Conservation (phyloP, 306 rosid species). For the Rosa rugosa region DNA sequence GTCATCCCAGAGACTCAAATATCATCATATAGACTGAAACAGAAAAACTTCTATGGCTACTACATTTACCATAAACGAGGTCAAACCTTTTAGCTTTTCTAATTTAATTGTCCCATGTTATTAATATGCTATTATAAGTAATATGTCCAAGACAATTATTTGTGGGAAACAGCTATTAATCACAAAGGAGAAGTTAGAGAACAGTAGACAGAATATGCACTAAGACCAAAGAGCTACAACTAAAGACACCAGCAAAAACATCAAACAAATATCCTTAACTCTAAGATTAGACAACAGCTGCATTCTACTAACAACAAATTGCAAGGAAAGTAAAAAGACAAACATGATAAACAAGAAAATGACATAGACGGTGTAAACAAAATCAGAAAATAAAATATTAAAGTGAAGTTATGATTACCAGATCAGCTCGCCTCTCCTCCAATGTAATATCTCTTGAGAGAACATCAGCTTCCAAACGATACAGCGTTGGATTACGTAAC, state of each 20-base stretch:
- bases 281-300: background rate
- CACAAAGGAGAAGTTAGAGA: background rate
- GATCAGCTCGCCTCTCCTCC: constrained; percentile 92
- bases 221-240: background rate
- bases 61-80: background rate
- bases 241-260: background rate
- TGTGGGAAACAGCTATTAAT: background rate
- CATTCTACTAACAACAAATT: background rate
- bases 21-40: background rate
- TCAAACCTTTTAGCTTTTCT: background rate
- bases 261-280: background rate
- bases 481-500: constrained; percentile 79
- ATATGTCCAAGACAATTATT: background rate
- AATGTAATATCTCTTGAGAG: constrained; percentile 62
- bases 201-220: background rate
- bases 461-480: constrained; percentile 76
- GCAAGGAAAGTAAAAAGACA: background rate
- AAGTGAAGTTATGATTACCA: constrained; percentile 46
- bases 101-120: background rate
- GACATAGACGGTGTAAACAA: background rate
- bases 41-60: background rate
- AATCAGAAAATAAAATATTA: background rate
- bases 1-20: background rate
- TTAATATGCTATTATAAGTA: background rate
- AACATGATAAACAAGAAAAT: background rate